A percentile compares a stretch with the other conserved stretches of the same genome.
Conservation (phyloP, 2,329 filamentous ascomycete genomes). For the Cladosporium sp. region DNA sequence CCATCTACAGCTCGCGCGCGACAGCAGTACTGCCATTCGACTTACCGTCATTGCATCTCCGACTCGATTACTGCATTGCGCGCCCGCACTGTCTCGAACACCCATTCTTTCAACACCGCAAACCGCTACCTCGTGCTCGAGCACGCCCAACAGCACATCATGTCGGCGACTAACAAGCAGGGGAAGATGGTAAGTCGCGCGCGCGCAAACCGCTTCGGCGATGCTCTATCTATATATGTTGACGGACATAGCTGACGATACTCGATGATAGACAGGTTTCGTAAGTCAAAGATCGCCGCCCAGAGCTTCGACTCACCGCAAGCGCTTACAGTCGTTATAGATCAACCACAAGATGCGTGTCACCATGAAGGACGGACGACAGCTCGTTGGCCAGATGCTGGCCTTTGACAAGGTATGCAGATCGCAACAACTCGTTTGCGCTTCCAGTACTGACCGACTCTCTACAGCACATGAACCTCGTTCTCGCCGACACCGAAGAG, state of each 20-base stretch:
- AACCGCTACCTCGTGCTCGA: neutral
- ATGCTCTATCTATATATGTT: conserved; percentile 31
- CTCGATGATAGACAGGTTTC: conserved; percentile 55
- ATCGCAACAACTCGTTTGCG: neutral
- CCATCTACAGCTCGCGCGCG: conserved; percentile 10
- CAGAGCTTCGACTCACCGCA: neutral
- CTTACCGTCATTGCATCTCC: conserved; percentile 9
- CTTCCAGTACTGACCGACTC: neutral
- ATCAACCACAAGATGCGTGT: conserved; percentile 99
- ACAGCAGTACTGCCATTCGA: neutral
- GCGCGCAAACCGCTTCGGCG: conserved; percentile 14
- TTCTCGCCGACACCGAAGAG: conserved; percentile 97
- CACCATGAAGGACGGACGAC: conserved; percentile 88
- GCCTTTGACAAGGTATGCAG: conserved; percentile 88
- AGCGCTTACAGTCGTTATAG: conserved; percentile 44
- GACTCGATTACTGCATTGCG: neutral
- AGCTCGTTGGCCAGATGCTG: conserved; percentile 97
- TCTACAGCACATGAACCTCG: conserved; percentile 92
- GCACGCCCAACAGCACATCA: conserved; percentile 33
- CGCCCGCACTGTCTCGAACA: neutral
- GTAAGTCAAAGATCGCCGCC: conserved; percentile 45
- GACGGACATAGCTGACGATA: conserved; percentile 39
- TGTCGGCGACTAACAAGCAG: conserved; percentile 63
- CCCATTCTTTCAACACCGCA: neutral
- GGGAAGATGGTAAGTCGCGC: conserved; percentile 90